Percentiles rank a stretch among this genome's conserved stretches.
Evolutionary conservation across 73 alveolate species (phyloP).

Genomic region (Uronychia setigera): DNA sequence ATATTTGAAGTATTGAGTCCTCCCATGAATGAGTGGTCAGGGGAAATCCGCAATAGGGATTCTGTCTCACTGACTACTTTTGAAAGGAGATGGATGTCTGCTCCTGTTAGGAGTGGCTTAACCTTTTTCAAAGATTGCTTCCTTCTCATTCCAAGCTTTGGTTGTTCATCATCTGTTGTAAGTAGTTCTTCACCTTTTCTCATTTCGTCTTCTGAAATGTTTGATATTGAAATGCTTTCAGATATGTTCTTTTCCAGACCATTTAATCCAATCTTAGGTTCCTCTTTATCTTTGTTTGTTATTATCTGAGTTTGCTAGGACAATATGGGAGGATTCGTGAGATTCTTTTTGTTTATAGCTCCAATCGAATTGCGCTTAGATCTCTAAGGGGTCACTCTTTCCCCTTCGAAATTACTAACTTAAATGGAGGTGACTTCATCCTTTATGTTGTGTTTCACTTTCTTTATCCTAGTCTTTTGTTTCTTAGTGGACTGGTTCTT

Average conservation of each 20-base stretch:
- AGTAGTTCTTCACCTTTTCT: neutral
- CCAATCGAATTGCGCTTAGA: too few relatives aligned
- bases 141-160: too few relatives aligned
- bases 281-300: neutral
- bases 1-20: too few relatives aligned
- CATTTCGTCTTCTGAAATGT: neutral
- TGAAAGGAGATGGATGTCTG: neutral
- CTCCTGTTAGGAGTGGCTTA: neutral
- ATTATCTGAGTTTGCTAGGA: too few relatives aligned
- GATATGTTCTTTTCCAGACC: neutral
- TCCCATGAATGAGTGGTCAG: neutral
- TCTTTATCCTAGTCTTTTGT: neutral
- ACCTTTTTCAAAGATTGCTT: neutral
- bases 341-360: neutral
- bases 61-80: neutral
- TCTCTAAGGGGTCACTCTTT: too few relatives aligned
- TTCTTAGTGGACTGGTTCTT: neutral
- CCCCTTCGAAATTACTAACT: neutral
- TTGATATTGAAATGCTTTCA: neutral
- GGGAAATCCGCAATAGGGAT: neutral
- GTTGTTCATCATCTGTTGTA: neutral
- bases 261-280: neutral
- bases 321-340: too few relatives aligned
- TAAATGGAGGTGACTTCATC: neutral
- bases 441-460: neutral